These are phyloP conservation scores for Phaeomoniella chlamydospora DNA, from an alignment of 2,329 filamentous ascomycete species.

Conservation along the genomic window DNA sequence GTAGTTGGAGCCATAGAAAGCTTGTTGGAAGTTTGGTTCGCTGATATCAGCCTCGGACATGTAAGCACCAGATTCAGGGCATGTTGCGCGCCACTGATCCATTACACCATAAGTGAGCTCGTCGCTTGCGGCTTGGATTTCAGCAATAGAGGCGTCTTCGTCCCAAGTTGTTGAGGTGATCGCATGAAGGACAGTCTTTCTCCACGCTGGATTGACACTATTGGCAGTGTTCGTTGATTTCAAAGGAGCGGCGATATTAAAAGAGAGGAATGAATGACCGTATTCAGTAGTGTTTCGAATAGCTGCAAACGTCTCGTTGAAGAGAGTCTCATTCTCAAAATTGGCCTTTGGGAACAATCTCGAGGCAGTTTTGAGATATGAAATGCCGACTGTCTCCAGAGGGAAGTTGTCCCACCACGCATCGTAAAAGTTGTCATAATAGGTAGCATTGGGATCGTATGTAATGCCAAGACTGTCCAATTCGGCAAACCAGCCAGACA, in stretches of 20 bases:
- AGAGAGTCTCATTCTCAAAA: not conserved
- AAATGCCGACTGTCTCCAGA: not conserved
- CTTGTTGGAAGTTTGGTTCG: conserved; percentile 22
- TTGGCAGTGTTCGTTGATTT: conserved; percentile 7
- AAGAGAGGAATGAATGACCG: not conserved
- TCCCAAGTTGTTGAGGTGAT: conserved; percentile 8
- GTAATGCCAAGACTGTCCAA: not conserved
- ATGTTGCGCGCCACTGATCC: not conserved
- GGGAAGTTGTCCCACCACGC: not conserved
- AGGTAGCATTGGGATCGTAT: not conserved
- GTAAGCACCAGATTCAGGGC: conserved; percentile 13
- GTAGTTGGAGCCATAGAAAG: conserved; percentile 22
- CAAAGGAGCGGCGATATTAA: too few relatives aligned
- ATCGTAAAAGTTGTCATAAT: not conserved
- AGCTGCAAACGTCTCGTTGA: not conserved
- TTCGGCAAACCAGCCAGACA: not conserved
- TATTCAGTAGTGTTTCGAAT: not conserved
- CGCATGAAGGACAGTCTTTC: conserved; percentile 8
- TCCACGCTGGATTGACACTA: conserved; percentile 18
- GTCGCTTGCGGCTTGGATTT: conserved; percentile 3
- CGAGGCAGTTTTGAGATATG: not conserved
- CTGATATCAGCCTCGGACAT: conserved; percentile 20
- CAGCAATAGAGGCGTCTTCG: conserved; percentile 1
- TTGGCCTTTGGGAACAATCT: not conserved
- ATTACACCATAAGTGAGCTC: conserved; percentile 6